Conservation (phyloP, 116 monocot genomes). For the Posidonia oceanica region DNA sequence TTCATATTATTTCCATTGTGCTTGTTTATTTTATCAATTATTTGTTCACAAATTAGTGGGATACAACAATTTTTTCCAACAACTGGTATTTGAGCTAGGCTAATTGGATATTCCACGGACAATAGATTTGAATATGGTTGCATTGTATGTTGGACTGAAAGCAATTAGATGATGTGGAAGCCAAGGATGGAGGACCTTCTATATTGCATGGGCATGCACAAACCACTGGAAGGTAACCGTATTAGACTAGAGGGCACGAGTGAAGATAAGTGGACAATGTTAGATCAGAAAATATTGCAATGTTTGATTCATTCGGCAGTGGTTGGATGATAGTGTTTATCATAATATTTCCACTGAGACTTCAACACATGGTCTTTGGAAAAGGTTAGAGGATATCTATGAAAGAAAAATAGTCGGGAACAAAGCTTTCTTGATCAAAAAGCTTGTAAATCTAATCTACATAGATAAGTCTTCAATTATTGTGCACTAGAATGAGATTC, state of each 20-base stretch:
- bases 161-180: conserved; percentile 14
- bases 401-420: conserved; percentile 12
- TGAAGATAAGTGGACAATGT: background rate
- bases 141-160: background rate
- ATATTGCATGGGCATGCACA: conserved; percentile 4
- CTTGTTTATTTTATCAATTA: too few species aligned
- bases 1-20: too few species aligned
- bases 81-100: background rate
- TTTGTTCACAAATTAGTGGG: too few species aligned
- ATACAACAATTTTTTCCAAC: background rate
- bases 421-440: conserved; percentile 4
- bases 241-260: background rate
- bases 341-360: conserved; percentile 11
- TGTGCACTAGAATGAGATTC: conserved; percentile 2
- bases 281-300: background rate
- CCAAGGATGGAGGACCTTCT: conserved; percentile 9
- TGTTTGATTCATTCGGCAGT: conserved; percentile 7
- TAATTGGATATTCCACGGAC: background rate
- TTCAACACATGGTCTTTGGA: background rate
- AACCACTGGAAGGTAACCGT: background rate
- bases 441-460: background rate
- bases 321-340: conserved; percentile 15
- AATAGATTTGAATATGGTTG: background rate
- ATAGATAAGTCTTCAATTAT: background rate
- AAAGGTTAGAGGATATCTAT: conserved; percentile 9